A percentile compares a stretch with the other conserved stretches of the same genome.
Evolutionary conservation across 2,329 filamentous ascomycete species (phyloP).

Genomic region (Beauveria pseudobassiana): DNA sequence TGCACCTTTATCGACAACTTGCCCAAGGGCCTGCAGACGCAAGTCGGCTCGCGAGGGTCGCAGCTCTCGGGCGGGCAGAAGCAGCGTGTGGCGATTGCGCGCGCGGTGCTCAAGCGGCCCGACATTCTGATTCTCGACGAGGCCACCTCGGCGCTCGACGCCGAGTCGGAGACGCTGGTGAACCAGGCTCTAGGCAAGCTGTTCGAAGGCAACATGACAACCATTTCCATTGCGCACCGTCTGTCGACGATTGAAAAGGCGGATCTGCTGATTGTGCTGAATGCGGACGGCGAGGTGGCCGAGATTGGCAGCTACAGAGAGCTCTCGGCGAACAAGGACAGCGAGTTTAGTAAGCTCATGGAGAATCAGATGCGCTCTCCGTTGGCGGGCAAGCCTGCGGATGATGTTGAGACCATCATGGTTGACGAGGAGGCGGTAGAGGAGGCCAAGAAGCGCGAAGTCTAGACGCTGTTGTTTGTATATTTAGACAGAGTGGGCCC

Average conservation of each 20-base stretch:
- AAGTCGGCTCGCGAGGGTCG: constrained; percentile 86
- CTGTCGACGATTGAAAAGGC: constrained; percentile 94
- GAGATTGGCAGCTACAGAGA: constrained; percentile 80
- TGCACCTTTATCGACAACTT: constrained; percentile 96
- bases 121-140: constrained; percentile 97
- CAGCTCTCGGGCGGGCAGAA: constrained; percentile 96
- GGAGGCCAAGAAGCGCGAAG: background rate
- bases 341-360: constrained; percentile 92
- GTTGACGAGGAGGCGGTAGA: background rate
- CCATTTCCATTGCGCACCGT: constrained; percentile 94
- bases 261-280: constrained; percentile 88
- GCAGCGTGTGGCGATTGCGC: constrained; percentile 93
- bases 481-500: no score
- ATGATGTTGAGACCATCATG: background rate
- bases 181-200: constrained; percentile 80
- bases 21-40: constrained; percentile 88
- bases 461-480: no score
- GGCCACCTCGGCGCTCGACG: constrained; percentile 93
- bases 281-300: constrained; percentile 77
- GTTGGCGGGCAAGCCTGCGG: background rate
- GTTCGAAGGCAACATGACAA: constrained; percentile 82
- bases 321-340: constrained; percentile 65
- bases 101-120: constrained; percentile 88
- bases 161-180: constrained; percentile 95
- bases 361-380: constrained; percentile 75